Base-by-base conservation (phyloP, 192 early-diverging fungal genomes). In the Allomyces javanicus region DNA sequence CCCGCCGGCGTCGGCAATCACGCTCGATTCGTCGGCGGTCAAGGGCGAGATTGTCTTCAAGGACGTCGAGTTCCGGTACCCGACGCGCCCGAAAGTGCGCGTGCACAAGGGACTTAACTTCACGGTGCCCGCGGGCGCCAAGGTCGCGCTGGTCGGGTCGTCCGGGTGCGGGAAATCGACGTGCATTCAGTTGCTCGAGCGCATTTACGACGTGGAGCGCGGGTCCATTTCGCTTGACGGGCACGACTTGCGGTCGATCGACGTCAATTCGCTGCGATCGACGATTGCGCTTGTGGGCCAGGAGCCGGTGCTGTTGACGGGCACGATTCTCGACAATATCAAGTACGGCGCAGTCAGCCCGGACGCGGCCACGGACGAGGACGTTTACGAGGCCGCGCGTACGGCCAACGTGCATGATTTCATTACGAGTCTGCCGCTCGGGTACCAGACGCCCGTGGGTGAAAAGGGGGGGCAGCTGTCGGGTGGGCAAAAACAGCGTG, bases 191-290 rank as follows among this genome's bases (percentile, higher is more conserved):
- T 73, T 86, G 65, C 70, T 85, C 23, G 79, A 92, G 70, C 86
- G 93, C 0, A 86, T 86, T 70, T 96, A 96, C 76, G 92, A 96
- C 71, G n/a, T n/a, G n/a, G n/a, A n/a, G n/a, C n/a, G n/a, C n/a
- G n/a, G n/a, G n/a, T 67, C 23, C 74, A 72, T 21, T 64, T 64
- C 2, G 67, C 73, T 22, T 76, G 75, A 55, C 76, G 85, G n/a
- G n/a, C n/a, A n/a, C n/a, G n/a, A n/a, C n/a, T n/a, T n/a, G n/a
- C n/a, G n/a, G n/a, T n/a, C n/a, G n/a, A n/a, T n/a, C n/a, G n/a
- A n/a, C n/a, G n/a, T n/a, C n/a, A n/a, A n/a, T n/a, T n/a, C n/a
- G n/a, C n/a, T n/a, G n/a, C n/a, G n/a, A n/a, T n/a, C n/a, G n/a
- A n/a, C 66, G 0, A 71, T 80, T 26, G 27, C 65, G 10, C 67